Evolutionary conservation across 306 rosid genomes (phyloP), one percentile per base, ranked within the genome.

Genomic region (Notholithocarpus densiflorus): DNA sequence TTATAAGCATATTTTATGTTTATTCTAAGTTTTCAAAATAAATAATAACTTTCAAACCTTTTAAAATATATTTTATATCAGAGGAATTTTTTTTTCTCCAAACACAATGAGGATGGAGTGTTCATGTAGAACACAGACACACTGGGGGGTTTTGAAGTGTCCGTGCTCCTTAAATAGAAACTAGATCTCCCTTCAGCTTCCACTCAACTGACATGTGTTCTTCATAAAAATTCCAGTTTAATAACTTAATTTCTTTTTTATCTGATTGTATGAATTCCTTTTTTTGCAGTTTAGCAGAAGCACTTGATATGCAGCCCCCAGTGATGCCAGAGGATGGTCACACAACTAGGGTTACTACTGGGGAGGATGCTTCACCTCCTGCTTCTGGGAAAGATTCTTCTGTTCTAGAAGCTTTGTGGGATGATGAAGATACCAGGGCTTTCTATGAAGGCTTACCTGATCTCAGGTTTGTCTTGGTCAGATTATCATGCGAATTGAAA

Each of bases 291-390:
- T 88, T 96, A 77, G 99, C 99, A 75, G 99, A 96, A 89, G 94
- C 98, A 37, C 93, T 96, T 85, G 99, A 96, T 77, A 90, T 91
- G 99, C 98, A 93, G 85, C 98, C 96, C 77, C 99, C 98, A 53
- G 97, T 90, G 79, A 96, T 96, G 99, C 99, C 96, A 45, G 99
- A 93, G 87, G 99, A 96, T 83, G 94, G 98, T 72, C 96, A 96
- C 87, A 93, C 99, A 72, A 96, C 99, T 71, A 84, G 99, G 89
- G 91, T 96, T 83, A 85, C 91, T 78, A 83, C 90, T 79, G 98
- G 99, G 40, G 98, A 96, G 81, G 99, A 93, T 81, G 91, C 89
- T 83, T 88, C 89, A 83, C 79, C 98, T 73, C 83, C 97, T 77
- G 89, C 87, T 79, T 75, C 82, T 59, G 98, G 98, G 80, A 96